These are phyloP conservation scores for Pestalotiopsis fici DNA, from an alignment of 2,329 filamentous ascomycete genomes.

Conservation along the genomic window DNA sequence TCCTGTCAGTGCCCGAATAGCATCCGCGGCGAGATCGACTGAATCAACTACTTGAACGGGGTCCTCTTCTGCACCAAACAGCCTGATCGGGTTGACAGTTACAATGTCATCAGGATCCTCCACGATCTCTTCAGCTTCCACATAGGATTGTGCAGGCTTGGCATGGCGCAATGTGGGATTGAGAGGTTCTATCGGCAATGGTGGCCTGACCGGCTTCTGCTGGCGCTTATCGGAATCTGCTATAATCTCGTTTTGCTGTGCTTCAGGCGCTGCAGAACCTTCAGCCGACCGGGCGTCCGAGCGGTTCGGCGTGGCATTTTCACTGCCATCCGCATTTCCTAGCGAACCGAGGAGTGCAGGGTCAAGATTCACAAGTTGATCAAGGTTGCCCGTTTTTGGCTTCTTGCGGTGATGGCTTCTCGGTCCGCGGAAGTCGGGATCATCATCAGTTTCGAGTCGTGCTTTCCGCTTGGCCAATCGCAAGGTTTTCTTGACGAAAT, in stretches of 20 bases:
- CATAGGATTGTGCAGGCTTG: slow-evolving; percentile 52
- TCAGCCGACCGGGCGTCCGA: slow-evolving; percentile 14
- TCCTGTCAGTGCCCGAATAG: slow-evolving; percentile 30
- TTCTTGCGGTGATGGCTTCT: slow-evolving; percentile 45
- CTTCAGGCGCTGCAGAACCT: background rate
- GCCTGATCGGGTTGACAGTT: slow-evolving; percentile 15
- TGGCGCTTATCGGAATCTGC: slow-evolving; percentile 9
- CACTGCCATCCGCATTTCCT: slow-evolving; percentile 17
- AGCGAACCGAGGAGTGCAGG: slow-evolving; percentile 48
- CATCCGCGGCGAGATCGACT: slow-evolving; percentile 42
- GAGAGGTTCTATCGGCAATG: slow-evolving; percentile 41
- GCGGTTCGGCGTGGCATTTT: slow-evolving; percentile 21
- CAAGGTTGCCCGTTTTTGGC: slow-evolving; percentile 34
- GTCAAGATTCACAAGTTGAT: slow-evolving; percentile 48
- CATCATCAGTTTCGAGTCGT: slow-evolving; percentile 52
- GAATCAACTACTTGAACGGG: slow-evolving; percentile 23
- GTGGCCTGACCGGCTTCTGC: slow-evolving; percentile 19
- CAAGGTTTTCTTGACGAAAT: slow-evolving; percentile 56
- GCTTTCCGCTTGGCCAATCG: slow-evolving; percentile 55
- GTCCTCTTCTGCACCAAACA: slow-evolving; percentile 4
- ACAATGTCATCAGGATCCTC: slow-evolving; percentile 45
- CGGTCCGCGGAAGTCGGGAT: slow-evolving; percentile 52
- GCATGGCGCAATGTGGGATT: slow-evolving; percentile 53
- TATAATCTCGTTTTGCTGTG: background rate
- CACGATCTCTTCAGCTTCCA: slow-evolving; percentile 47